These are phyloP conservation scores for Pythium chondricola DNA, from an alignment of 352 stramenopile genomes.

Conservation along the genomic window DNA sequence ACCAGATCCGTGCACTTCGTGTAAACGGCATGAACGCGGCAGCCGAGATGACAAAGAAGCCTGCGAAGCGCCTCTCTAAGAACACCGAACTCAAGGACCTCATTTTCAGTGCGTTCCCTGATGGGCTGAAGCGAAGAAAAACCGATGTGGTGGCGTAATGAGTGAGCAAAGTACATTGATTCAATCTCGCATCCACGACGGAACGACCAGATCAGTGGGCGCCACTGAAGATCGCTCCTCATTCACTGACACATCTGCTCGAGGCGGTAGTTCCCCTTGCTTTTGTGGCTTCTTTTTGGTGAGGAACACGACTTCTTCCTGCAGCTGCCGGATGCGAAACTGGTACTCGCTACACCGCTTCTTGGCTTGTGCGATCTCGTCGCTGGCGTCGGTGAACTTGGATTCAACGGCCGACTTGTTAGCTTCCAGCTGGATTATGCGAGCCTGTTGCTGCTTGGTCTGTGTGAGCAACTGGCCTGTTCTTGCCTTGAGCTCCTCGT, in stretches of 20 bases:
- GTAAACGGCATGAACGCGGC: conserved; percentile 33
- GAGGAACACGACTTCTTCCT: conserved; percentile 60
- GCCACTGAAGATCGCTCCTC: no score
- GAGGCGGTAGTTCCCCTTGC: background rate
- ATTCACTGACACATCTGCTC: no score
- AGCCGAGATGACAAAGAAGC: background rate
- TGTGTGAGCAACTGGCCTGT: conserved; percentile 33
- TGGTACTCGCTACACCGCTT: conserved; percentile 48
- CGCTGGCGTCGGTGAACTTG: conserved; percentile 30
- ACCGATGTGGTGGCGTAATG: no score
- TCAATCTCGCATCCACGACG: conserved; percentile 18
- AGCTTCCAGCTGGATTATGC: conserved; percentile 32
- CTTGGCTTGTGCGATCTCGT: conserved; percentile 40
- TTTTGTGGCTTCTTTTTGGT: conserved; percentile 26
- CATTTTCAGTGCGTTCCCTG: conserved; percentile 32
- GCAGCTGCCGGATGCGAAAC: conserved; percentile 62
- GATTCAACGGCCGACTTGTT: conserved; percentile 21
- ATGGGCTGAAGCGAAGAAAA: conserved; percentile 15
- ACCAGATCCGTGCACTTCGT: conserved; percentile 55
- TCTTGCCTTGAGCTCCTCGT: conserved; percentile 43
- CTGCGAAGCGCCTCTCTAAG: conserved; percentile 19
- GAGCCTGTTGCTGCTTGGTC: conserved; percentile 41
- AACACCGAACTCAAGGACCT: conserved; percentile 30
- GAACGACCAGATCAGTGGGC: no score
- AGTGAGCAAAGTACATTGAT: no score